Base-by-base conservation (phyloP, 2,329 filamentous ascomycete species). In the Venturia nashicola region DNA sequence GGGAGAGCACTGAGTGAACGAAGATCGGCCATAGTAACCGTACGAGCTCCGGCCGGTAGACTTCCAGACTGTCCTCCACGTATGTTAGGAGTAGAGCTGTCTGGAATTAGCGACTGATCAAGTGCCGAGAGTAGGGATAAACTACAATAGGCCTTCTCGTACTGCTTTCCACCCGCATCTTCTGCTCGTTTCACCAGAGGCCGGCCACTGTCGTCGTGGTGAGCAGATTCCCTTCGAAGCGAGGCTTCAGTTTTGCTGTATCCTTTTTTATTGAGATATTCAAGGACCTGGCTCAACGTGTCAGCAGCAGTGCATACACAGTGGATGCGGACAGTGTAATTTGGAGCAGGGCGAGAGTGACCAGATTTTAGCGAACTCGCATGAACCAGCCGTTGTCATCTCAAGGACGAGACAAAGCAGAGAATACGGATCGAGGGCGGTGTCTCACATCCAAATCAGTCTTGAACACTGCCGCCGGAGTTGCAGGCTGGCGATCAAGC, bases 211-310 rank as follows among this genome's bases (percentile, higher is more conserved):
- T 87, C 82, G 64, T 93, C 90, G 51, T 94, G 82, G 69, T 91
- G 86, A 32, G 89, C 86, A 1, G 92, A 96, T 75, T 99, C 94
- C 74, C 91, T 88, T 54, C 94, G 86, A 62, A 99, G 89, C 73
- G 94, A 90, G 23, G 93, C 90, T 75, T 99, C 94, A 0, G 94
- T 97, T 32, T 89, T 84, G 63, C 87, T 91, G 75, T 97, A 99
- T 0, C 94, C 94, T 68, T 97, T 92, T 75, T 99, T 99, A 2
- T 91, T 85, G 0, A 99, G 81, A 74, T 99, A 99, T 70, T 99
- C 94, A 9, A 96, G 92, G 3, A 99, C 87, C 86, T 89, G 23
- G 18, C 18, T 46, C 18, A 11, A 16, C 16, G 8, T 23, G 8
- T 46, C 8, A 46, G 44, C 14, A 42, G 14, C 12, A 42, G 14